A percentile compares a stretch with the other conserved stretches of the same genome.
These are phyloP conservation scores for Suillus occidentalis DNA, from an alignment of 768 basidiomycete species.

Conservation along the genomic window DNA sequence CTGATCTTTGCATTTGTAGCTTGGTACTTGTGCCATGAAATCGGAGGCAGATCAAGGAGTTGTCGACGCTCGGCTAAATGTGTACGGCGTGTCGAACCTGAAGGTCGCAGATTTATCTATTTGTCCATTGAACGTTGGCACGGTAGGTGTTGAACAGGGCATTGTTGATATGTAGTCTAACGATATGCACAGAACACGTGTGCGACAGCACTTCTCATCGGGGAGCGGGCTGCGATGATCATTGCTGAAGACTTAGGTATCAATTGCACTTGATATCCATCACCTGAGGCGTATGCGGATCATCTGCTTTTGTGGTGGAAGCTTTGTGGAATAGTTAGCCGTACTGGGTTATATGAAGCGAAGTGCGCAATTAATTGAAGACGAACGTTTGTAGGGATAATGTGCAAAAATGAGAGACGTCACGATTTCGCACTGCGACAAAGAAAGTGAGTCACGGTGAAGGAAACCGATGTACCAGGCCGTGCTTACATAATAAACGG, in stretches of 20 bases:
- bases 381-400: no score
- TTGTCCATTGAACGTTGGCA: slow-evolving; percentile 37
- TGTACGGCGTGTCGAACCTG: slow-evolving; percentile 57
- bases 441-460: no score
- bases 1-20: slow-evolving; percentile 29
- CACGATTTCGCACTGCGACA: no score
- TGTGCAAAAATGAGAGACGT: no score
- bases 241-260: slow-evolving; percentile 25
- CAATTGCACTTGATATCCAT: slow-evolving; percentile 15
- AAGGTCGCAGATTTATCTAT: slow-evolving; percentile 59
- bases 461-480: no score
- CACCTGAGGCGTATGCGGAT: slow-evolving; percentile 8
- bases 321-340: no score
- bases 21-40: slow-evolving; percentile 72
- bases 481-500: no score
- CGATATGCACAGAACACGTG: slow-evolving; percentile 20
- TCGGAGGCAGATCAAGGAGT: slow-evolving; percentile 57
- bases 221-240: slow-evolving; percentile 25
- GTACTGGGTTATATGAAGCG: no score
- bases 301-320: no score
- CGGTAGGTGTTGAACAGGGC: slow-evolving; percentile 20
- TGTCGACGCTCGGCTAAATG: slow-evolving; percentile 59
- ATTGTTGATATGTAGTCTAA: neutral
- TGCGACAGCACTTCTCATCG: slow-evolving; percentile 25
- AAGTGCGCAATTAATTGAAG: no score